Base-by-base conservation (phyloP, 768 basidiomycete genomes). In the Pleurotus sapidus region DNA sequence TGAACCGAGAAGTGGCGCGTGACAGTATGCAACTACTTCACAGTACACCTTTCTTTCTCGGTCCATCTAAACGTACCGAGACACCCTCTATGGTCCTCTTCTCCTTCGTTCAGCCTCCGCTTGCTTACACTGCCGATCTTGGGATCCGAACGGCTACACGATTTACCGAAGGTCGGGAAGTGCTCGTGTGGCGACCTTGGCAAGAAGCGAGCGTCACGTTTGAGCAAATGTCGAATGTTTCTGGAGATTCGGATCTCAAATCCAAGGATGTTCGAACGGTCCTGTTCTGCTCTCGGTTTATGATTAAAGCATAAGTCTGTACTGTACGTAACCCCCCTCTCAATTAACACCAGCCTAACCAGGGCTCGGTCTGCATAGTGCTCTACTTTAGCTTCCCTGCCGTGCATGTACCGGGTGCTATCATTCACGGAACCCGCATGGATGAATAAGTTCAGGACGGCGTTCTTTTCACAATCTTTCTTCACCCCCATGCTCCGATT, bases 121-220 rank as follows among this genome's bases (percentile, higher is more conserved):
- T 54, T 59, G 59, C 30, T 43, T 58, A 24, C 59, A 49, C n/a
- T 59, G 60, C 4, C 56, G 37, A 12, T 48, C 49, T 46, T 59
- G 57, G 63, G 4, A 63, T 68, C 57, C 71, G 74, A 48, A 72
- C 72, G 53, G 63, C 67, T 1, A 74, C 74, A 38, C 67, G 68
- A 4, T 75, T 84, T 24, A 60, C 66, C 8, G 70, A 71, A 18
- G 81, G 77, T 1, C 63, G 62, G 6, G 75, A 77, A 2, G 67
- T 83, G 11, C 68, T 71, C 45, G 69, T 78, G 5, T 84, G 82
- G 79, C 64, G 71, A 38, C 84, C 84, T 3, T 85, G 81, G 81
- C 72, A 77, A 3, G 74, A 75, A 48, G 62, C 78, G 40, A 61
- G 67, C 2, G 40, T 76, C 9, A 30, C n/a, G 9, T 43, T 54